Base-by-base conservation (phyloP, 257 asterid genomes). In the Eustoma russellianum region DNA sequence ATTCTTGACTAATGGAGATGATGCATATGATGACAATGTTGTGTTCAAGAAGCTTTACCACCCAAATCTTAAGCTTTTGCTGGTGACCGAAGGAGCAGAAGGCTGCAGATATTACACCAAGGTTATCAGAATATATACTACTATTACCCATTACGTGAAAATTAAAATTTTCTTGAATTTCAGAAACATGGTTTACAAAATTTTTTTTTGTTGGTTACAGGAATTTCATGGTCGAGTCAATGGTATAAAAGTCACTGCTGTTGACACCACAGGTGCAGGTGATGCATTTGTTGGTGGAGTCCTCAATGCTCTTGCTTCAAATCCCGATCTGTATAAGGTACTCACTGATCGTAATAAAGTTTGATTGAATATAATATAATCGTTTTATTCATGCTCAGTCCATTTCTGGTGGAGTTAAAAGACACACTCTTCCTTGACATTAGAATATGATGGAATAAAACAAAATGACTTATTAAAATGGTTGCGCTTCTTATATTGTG, bases 221-320 rank as follows among this genome's bases (percentile, higher is more conserved):
- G 55, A 62, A 34, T 71, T 71, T 34, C 77, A 63, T 50, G 73
- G 77, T 1, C 57, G 52, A 58, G 73, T 71, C 17, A 13, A 41
- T 2, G 77, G 70, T 8, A 33, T 71, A 33, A 41, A 53, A 56
- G 73, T 71, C 10, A 5, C 57, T 40, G 64, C 73, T 53, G 64
- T 71, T 48, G 77, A 71, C 58, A 71, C 77, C 13, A 71, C 77
- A 13, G 77, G 77, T 38, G 73, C 73, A 44, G 73, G 73, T 38
- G 73, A 68, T 53, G 62, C 73, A 5, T 68, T 68, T 46, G 73
- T 68, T 19, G 68, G 68, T 14, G 68, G 64, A 13, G 9, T 62
- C 33, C 47, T 68, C 16, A 50, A 57, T 46, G 52, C 33, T 33
- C 40, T 68, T 19, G 61, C 68, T 33, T 30, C 52, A 6, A 16